Evolutionary conservation across 345 rosid species (phyloP).

Genomic region (Durio zibethinus): DNA sequence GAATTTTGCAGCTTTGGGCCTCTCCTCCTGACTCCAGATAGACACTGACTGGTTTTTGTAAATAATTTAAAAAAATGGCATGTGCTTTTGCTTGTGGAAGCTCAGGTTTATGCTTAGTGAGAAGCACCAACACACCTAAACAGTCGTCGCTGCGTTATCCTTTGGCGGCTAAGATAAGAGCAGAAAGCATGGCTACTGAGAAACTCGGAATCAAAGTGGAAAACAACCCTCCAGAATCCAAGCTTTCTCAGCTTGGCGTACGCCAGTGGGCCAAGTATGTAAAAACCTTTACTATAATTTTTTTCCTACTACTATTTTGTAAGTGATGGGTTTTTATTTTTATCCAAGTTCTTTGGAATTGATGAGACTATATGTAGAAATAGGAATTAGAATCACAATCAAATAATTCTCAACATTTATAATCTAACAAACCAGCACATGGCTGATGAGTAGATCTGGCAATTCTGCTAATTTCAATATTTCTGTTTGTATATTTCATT

Average conservation of each 20-base stretch:
- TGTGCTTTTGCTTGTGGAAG: neutral
- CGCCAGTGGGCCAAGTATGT: slow-evolving; percentile 78
- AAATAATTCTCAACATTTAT: too few relatives aligned
- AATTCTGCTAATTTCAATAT: too few relatives aligned
- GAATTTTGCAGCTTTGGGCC: neutral
- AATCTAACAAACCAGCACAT: too few relatives aligned
- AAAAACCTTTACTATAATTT: neutral
- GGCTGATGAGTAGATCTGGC: too few relatives aligned
- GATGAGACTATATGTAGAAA: neutral
- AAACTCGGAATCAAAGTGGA: slow-evolving; percentile 63
- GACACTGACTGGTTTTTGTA: neutral
- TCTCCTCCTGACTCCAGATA: neutral
- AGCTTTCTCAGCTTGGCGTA: slow-evolving; percentile 69
- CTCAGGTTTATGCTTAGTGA: neutral
- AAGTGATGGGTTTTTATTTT: neutral
- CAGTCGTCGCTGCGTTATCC: neutral
- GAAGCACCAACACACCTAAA: neutral
- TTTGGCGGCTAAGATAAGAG: slow-evolving; percentile 25
- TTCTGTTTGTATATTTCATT: too few relatives aligned
- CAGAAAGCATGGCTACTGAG: slow-evolving; percentile 60
- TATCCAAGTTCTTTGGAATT: neutral
- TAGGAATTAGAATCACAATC: neutral
- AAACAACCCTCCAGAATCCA: slow-evolving; percentile 71
- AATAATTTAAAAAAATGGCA: neutral
- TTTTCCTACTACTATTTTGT: neutral